Base-by-base conservation (phyloP, 371 early-diverging fungal species). In the Syncephalastrum monosporum region DNA sequence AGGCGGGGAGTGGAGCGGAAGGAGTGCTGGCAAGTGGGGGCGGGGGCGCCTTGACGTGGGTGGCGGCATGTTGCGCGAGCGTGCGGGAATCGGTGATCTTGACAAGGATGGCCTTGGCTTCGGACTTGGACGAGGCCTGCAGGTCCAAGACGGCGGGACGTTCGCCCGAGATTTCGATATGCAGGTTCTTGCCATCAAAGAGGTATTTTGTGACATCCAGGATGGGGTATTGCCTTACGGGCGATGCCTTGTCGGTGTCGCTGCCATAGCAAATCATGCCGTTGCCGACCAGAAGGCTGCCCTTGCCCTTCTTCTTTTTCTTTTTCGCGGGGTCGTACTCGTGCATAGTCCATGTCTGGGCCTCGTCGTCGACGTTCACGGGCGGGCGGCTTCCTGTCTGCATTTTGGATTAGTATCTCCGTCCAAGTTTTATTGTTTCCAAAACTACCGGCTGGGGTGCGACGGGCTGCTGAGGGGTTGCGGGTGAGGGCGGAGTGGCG, bases 271-370 rank as follows among this genome's bases (percentile, higher is more conserved):
- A 75, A 38, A 91, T 61, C 58, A 75, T 73, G n/a, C 73, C 64
- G 56, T 84, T 84, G 56, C 85, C 82, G 23, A 90, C 71, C 23
- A 83, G 77, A 33, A 90, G 60, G 16, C 73, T 79, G n/a, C 89
- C 85, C 58, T 85, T 84, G 55, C 75, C 75, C 59, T 85, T 87
- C 64, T 81, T 82, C 59, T 87, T 88, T 66, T 87, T 90, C 67
- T 89, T 88, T 49, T 75, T 71, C 1, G 44, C 63, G 1, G 57
- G 61, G 62, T 85, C 84, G 25, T 79, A 70, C 56, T 67, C 73
- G 48, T 67, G 62, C 42, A 75, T 72, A 3, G 65, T 59, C 75
- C 75, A 75, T 14, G 75, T 69, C 33, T 67, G 61, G 1, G 65
- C 65, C 29, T 71, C 71, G 51, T 75, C 75, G 10, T 56, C 63